Evolutionary conservation across 345 rosid species (phyloP).

Genomic region (Noccaea bulbosa): DNA sequence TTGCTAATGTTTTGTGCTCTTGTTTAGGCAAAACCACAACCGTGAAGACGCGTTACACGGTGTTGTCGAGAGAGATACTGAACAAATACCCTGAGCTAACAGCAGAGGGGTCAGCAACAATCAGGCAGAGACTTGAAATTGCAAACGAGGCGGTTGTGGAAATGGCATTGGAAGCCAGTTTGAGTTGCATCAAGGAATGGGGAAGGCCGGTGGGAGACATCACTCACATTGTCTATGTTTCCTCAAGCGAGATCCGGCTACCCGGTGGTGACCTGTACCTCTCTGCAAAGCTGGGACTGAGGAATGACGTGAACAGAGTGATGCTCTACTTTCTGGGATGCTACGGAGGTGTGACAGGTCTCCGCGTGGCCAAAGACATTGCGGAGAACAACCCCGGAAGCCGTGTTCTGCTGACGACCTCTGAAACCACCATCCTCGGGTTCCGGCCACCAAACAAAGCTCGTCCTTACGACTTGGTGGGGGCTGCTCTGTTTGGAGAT

Average conservation of each 20-base stretch:
- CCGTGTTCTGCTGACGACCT: constrained; percentile 75
- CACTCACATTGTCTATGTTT: constrained; percentile 87
- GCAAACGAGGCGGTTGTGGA: constrained; percentile 83
- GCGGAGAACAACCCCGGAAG: constrained; percentile 96
- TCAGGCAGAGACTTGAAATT: constrained; percentile 85
- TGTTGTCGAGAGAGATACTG: constrained; percentile 79
- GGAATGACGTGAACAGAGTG: constrained; percentile 70
- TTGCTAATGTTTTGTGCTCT: constrained; percentile 23
- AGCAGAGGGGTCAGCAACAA: constrained; percentile 75
- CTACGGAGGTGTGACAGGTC: constrained; percentile 90
- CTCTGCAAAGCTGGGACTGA: constrained; percentile 68
- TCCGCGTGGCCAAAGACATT: constrained; percentile 92
- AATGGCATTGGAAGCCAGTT: constrained; percentile 86
- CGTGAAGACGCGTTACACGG: constrained; percentile 91
- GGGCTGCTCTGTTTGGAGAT: constrained; percentile 94
- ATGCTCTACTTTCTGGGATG: constrained; percentile 93
- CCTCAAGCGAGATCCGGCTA: constrained; percentile 91
- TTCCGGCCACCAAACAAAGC: constrained; percentile 85
- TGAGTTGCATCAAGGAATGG: constrained; percentile 85
- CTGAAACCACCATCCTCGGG: constrained; percentile 91
- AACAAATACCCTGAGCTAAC: constrained; percentile 86
- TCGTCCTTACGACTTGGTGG: constrained; percentile 90
- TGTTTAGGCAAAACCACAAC: constrained; percentile 87
- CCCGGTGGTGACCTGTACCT: constrained; percentile 94
- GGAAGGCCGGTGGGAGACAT: constrained; percentile 74